Base-by-base conservation (phyloP, 148 eudicot genomes). In the Silene conica region DNA sequence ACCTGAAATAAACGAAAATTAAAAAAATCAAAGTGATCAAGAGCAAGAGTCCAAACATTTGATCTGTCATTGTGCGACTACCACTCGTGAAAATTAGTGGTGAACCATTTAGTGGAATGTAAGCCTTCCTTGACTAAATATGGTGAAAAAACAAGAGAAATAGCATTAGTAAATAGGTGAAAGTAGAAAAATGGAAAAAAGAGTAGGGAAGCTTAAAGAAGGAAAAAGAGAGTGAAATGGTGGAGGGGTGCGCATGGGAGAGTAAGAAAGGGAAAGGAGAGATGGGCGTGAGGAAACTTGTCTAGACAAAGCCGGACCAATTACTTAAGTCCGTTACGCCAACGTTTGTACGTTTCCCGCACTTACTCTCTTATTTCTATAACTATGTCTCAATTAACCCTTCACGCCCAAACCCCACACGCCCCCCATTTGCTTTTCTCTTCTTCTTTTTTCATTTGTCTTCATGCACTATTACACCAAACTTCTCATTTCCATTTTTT, bases 381-480 rank as follows among this genome's bases (percentile, higher is more conserved):
- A 63, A 74, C 74, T 69, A 74, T 74, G 78, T 74, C 71, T 62
- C 70, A 67, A 69, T 15, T 43, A n/a, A n/a, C 52, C 58, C 9
- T 43, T 73, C 82, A 79, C 78, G 82, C 82, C 82, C 71, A 74
- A 79, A 79, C 71, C 73, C 70, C 34, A 31, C 34, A 68, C 78
- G 34, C 74, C 41, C 73, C 65, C 16, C 43, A 38, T 12, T 50
- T 11, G 55, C 55, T 50, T 50, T 52, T 34, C 59, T 21, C 59
- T n/a, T 22, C 18, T 15, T 15, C 38, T 10, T 48, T 59, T 67
- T 46, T 0, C 7, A 5, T 4, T 70, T 43, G 43, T 38, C 43
- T 38, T 38, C 9, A 7, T 9, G 43, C 43, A 38, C 43, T 38
- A 38, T 38, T 38, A 38, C 43, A 38, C 43, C 43, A 3, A 3